Percentiles rank a stretch among this genome's conserved stretches.
phyloP scores from a whole-genome alignment of 345 rosid genomes.

The Eutrema heterophyllum region DNA sequence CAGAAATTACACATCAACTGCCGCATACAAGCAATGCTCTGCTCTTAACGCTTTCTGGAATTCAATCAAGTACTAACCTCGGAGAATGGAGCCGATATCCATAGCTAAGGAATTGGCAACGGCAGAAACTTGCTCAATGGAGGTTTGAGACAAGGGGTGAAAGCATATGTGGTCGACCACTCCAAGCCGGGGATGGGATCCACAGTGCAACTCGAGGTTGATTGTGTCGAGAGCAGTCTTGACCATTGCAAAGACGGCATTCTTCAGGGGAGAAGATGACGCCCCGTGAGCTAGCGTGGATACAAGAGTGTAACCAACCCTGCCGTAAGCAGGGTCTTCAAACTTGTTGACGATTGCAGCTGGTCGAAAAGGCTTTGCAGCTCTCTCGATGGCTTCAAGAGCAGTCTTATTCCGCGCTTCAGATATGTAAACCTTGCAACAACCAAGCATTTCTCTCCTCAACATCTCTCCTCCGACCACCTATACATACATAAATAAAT shows the following conservation, averaged over 20 bases:
- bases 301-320: slow-evolving; percentile 81
- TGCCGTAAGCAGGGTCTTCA: slow-evolving; percentile 65
- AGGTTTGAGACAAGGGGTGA: slow-evolving; percentile 62
- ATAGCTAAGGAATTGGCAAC: slow-evolving; percentile 65
- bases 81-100: slow-evolving; percentile 61
- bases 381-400: slow-evolving; percentile 59
- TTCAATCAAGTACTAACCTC: slow-evolving; percentile 43
- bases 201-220: slow-evolving; percentile 58
- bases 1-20: background rate
- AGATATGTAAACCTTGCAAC: slow-evolving; percentile 85
- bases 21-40: background rate
- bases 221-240: slow-evolving; percentile 65
- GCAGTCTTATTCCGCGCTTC: slow-evolving; percentile 71
- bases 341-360: slow-evolving; percentile 75
- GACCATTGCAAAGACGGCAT: slow-evolving; percentile 70
- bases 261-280: slow-evolving; percentile 42
- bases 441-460: slow-evolving; percentile 63
- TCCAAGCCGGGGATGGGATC: slow-evolving; percentile 89
- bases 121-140: slow-evolving; percentile 56
- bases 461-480: slow-evolving; percentile 48
- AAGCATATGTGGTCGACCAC: slow-evolving; percentile 93
- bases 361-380: slow-evolving; percentile 59
- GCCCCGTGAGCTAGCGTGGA: slow-evolving; percentile 38
- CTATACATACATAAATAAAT: background rate
- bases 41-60: background rate